Base-by-base conservation (phyloP, 2,329 filamentous ascomycete genomes). In the Monilinia aucupariae region DNA sequence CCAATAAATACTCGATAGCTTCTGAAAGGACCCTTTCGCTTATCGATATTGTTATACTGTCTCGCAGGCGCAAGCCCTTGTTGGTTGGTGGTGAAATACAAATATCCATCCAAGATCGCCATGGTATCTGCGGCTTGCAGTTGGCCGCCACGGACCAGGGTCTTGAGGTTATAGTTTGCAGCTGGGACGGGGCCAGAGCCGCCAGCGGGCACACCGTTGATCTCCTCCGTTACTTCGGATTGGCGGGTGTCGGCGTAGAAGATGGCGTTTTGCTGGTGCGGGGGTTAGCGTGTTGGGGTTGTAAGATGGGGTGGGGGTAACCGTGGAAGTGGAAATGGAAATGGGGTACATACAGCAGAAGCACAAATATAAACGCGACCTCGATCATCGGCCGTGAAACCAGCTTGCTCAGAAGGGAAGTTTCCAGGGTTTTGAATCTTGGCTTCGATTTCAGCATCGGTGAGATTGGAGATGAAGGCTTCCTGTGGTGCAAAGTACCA, bases 341-440 rank as follows among this genome's bases (percentile, higher is more conserved):
- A 15, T 5, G n/a, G 0, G 6, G 10, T n/a, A 47, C 41, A 2
- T 47, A 47, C 54, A 34, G 54, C 41, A 34, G 41, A 47, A 34
- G 54, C 54, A 47, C 54, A 56, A 17, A 56, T 56, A 7, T 47
- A 56, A 47, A 56, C 54, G 17, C 54, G 43, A 15, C 54, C 54
- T 17, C 41, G 41, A 5, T 56, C 41, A 56, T 56, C 41, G 13
- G 41, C 54, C 1, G 54, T 56, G 10, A 56, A 56, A 4, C 54
- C 54, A 4, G 54, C 54, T 34, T 56, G 54, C 41, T 56, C 41
- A 2, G 41, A 47, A 12, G 54, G 54, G 3, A 56, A 47, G 41
- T 47, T 56, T 20, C 41, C 54, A 9, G 54, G 54, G 4, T 56
- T 56, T 20, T 56, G 54, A 25, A 56, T 22, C 15, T 47, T 27